A percentile compares a stretch with the other conserved stretches of the same genome.
Evolutionary conservation across 768 basidiomycete genomes (phyloP).

Genomic region (Suillus placidus): DNA sequence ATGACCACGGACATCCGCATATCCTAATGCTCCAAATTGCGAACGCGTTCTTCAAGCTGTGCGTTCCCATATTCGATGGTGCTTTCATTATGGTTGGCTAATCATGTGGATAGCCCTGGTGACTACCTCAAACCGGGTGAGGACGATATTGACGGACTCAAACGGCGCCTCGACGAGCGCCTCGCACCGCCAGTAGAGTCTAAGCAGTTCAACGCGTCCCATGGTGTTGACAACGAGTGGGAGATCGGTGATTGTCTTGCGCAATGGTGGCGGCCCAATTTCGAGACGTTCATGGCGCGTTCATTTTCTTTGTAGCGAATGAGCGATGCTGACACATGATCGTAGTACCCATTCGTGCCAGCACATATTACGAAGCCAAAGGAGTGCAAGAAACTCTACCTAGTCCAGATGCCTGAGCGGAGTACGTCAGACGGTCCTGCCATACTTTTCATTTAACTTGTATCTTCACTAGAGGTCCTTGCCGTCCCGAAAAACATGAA

Average conservation of each 20-base stretch:
- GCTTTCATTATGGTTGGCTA: not conserved
- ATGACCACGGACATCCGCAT: conserved; percentile 97
- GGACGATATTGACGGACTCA: conserved; percentile 89
- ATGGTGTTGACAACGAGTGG: conserved; percentile 89
- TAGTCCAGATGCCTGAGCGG: conserved; percentile 93
- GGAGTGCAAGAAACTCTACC: conserved; percentile 94
- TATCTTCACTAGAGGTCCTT: conserved; percentile 70
- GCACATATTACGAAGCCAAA: conserved; percentile 98
- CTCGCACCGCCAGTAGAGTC: conserved; percentile 78
- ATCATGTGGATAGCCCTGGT: conserved; percentile 67
- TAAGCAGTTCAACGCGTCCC: conserved; percentile 73
- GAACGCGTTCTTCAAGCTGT: conserved; percentile 99
- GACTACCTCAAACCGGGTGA: conserved; percentile 98
- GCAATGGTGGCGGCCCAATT: conserved; percentile 98
- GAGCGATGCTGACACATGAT: not conserved
- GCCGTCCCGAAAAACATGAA: conserved; percentile 99
- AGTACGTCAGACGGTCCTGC: conserved; percentile 54
- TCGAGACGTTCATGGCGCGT: conserved; percentile 97
- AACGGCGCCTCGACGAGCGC: conserved; percentile 85
- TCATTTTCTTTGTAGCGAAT: not conserved
- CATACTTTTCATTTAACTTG: conserved; percentile 5
- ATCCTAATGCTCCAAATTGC: conserved; percentile 98
- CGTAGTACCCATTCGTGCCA: conserved; percentile 89
- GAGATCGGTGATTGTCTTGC: conserved; percentile 96
- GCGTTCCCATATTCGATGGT: conserved; percentile 31